Evolutionary conservation across 352 stramenopile genomes (phyloP).

Genomic region (Phytopythium mirpurense): DNA sequence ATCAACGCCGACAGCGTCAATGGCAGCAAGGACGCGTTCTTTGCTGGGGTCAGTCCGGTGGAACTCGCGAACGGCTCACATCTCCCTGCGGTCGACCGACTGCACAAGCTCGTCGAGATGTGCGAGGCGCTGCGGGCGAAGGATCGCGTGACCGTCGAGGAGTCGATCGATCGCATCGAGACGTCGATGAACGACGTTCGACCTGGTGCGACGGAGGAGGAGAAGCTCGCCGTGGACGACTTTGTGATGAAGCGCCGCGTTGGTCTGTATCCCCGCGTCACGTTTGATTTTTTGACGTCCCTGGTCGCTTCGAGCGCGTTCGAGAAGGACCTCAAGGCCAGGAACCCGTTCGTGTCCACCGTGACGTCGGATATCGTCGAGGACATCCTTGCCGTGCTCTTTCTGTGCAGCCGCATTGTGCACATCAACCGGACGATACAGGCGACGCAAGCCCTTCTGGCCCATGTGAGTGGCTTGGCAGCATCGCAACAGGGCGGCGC

Average conservation of each 20-base stretch:
- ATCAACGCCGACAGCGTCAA: slow-evolving; percentile 74
- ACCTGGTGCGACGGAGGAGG: not conserved
- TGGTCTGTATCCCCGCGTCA: slow-evolving; percentile 52
- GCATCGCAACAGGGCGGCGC: not conserved
- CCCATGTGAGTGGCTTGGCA: slow-evolving; percentile 15
- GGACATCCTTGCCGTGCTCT: slow-evolving; percentile 51
- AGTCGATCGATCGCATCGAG: slow-evolving; percentile 51
- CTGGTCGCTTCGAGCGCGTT: slow-evolving; percentile 56
- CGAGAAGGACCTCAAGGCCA: slow-evolving; percentile 46
- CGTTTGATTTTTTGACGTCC: slow-evolving; percentile 78
- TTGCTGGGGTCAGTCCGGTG: slow-evolving; percentile 51
- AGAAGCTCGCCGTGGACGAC: slow-evolving; percentile 23
- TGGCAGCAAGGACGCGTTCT: slow-evolving; percentile 68
- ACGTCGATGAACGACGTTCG: slow-evolving; percentile 41
- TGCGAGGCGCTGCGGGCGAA: slow-evolving; percentile 43
- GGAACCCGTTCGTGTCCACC: slow-evolving; percentile 59
- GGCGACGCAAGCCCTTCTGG: slow-evolving; percentile 28
- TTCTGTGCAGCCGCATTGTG: slow-evolving; percentile 80
- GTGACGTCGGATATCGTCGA: slow-evolving; percentile 30
- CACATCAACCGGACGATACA: slow-evolving; percentile 78
- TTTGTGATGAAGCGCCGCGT: slow-evolving; percentile 62
- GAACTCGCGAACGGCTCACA: slow-evolving; percentile 18
- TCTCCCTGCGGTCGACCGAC: slow-evolving; percentile 17
- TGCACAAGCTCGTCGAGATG: slow-evolving; percentile 44
- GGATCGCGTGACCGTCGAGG: slow-evolving; percentile 50